Evolutionary conservation across 805 yeast species (phyloP).

Genomic region (Ogataea thermomethanolica): DNA sequence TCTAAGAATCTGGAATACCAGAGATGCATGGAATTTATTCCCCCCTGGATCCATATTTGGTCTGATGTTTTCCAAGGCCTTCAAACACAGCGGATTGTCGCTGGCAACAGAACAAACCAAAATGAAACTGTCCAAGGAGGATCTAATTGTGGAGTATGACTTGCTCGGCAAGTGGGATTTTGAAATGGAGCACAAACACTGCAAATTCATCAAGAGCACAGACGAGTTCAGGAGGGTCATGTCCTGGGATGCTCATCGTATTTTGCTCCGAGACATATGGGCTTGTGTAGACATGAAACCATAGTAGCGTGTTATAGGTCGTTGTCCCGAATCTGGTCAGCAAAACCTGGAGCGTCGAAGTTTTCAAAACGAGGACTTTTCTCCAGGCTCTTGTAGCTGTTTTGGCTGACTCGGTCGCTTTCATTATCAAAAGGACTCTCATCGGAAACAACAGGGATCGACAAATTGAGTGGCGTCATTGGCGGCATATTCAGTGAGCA

Average conservation of each 20-base stretch:
- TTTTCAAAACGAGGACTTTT: constrained; percentile 1
- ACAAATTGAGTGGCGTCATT: constrained; percentile 35
- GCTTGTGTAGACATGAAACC: constrained; percentile 20
- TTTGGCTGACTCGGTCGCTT: constrained; percentile 14
- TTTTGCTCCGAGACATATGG: constrained; percentile 20
- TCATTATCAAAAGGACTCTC: constrained; percentile 20
- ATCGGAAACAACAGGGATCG: constrained; percentile 22
- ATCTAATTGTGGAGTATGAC: constrained; percentile 19
- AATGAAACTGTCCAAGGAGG: constrained; percentile 9
- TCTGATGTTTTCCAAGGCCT: constrained; percentile 13
- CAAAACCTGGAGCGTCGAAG: constrained; percentile 17
- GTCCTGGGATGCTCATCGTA: constrained; percentile 20
- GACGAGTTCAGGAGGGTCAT: constrained; percentile 16
- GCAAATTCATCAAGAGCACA: constrained; percentile 15
- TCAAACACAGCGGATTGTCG: constrained; percentile 22
- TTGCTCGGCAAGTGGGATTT: constrained; percentile 22
- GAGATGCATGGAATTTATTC: constrained; percentile 23
- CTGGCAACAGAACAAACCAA: constrained; percentile 20
- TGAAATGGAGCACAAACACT: constrained; percentile 17
- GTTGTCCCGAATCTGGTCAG: constrained; percentile 22
- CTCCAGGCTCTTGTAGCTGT: constrained; percentile 3
- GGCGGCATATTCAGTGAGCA: constrained; percentile 35
- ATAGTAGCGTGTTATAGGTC: constrained; percentile 14
- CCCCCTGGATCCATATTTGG: constrained; percentile 17
- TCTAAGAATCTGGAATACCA: constrained; percentile 22